These are phyloP conservation scores for Datura wrightii DNA, from an alignment of 257 asterid genomes.

Conservation along the genomic window DNA sequence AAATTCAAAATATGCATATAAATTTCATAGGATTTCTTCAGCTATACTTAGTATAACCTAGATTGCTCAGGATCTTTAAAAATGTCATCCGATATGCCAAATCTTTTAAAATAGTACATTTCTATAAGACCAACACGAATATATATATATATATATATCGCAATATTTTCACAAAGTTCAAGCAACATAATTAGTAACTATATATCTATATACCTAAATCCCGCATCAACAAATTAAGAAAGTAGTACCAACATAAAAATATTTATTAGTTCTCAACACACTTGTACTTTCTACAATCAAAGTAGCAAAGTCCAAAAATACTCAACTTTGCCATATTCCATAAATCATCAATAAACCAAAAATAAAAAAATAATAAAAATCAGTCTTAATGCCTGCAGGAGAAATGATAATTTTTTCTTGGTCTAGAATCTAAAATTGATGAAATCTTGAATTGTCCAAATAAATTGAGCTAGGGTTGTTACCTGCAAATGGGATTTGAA, in stretches of 20 bases:
- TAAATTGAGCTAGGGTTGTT: conserved; percentile 46
- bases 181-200: not conserved
- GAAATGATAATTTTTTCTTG: not conserved
- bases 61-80: not conserved
- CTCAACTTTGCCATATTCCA: conserved; percentile 11
- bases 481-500: conserved; percentile 45
- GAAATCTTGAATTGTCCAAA: conserved; percentile 38
- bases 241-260: not conserved
- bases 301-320: not conserved
- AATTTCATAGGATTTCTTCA: too few species aligned
- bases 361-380: not conserved
- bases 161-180: not conserved
- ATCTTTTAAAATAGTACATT: too few species aligned
- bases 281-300: conserved; percentile 17
- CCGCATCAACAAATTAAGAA: not conserved
- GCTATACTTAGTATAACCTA: not conserved
- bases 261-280: conserved; percentile 5
- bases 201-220: not conserved
- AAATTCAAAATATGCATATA: too few species aligned
- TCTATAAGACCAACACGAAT: too few species aligned
- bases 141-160: too few species aligned
- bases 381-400: not conserved
- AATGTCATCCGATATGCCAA: not conserved
- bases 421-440: conserved; percentile 34
- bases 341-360: conserved; percentile 1